Evolutionary conservation across 2,329 filamentous ascomycete species (phyloP).

Genomic region (Venturia effusa): DNA sequence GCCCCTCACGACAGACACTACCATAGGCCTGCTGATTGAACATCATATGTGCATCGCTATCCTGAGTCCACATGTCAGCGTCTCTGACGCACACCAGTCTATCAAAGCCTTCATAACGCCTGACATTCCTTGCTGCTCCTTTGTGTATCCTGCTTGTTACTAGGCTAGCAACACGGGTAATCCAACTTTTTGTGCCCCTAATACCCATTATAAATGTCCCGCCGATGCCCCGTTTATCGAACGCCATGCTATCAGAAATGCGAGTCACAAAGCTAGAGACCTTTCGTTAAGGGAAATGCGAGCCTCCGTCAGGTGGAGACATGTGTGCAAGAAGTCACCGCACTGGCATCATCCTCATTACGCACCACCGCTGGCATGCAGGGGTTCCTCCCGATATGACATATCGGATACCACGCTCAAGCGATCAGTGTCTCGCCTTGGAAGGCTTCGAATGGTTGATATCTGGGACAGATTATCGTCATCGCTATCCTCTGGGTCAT

Average conservation of each 20-base stretch:
- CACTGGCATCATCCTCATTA: not conserved
- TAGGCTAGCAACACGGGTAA: not conserved
- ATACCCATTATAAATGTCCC: not conserved
- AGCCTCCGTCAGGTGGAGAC: not conserved
- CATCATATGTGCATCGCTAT: not conserved
- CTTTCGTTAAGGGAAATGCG: not conserved
- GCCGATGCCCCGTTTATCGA: not conserved
- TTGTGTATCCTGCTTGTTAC: not conserved
- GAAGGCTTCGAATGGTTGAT: not conserved
- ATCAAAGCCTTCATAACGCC: not conserved
- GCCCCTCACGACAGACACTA: no score
- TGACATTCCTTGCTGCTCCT: not conserved
- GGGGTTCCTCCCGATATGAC: constrained; percentile 23
- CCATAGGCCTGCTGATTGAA: not conserved
- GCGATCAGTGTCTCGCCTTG: constrained; percentile 14
- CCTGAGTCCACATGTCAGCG: not conserved
- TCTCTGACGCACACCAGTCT: not conserved
- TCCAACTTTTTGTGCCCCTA: not conserved
- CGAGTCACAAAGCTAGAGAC: not conserved
- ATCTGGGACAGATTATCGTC: constrained; percentile 21
- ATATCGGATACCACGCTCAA: constrained; percentile 23
- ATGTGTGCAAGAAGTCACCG: not conserved
- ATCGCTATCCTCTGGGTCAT: constrained; percentile 22
- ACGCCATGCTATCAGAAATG: not conserved
- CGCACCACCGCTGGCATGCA: constrained; percentile 10